A percentile compares a stretch with the other conserved stretches of the same genome.
Evolutionary conservation across 306 rosid species (phyloP).

Genomic region (Vigna trinervia): DNA sequence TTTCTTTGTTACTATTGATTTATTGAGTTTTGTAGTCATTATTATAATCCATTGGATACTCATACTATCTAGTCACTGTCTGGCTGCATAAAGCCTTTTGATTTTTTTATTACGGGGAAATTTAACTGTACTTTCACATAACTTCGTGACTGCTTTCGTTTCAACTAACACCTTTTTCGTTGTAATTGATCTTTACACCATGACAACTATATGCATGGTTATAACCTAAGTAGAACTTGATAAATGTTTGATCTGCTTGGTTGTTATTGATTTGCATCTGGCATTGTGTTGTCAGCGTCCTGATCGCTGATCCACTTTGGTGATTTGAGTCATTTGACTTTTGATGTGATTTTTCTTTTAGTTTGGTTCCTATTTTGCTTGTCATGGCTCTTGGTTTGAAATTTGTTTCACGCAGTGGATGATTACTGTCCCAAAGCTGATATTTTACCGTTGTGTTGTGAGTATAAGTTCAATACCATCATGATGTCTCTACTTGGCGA

Average conservation of each 20-base stretch:
- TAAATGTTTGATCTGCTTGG: background rate
- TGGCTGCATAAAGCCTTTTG: background rate
- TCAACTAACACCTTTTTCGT: background rate
- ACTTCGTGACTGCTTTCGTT: background rate
- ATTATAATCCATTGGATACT: background rate
- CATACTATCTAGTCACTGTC: background rate
- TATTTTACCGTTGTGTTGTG: background rate
- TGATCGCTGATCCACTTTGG: background rate
- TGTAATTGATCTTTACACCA: background rate
- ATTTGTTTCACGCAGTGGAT: constrained; percentile 16
- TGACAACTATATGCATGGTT: background rate
- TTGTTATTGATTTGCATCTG: background rate
- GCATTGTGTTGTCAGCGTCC: background rate
- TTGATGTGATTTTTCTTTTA: background rate
- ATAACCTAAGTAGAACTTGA: background rate
- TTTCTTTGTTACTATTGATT: background rate
- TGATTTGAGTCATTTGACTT: background rate
- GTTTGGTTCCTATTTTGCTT: background rate
- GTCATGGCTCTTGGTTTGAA: background rate
- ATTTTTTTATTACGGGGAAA: background rate
- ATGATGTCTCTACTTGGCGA: background rate
- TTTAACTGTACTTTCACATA: background rate
- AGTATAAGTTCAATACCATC: background rate
- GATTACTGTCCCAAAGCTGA: constrained; percentile 17
- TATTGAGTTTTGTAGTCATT: background rate